Evolutionary conservation across 352 stramenopile species (phyloP).

Genomic region (Globisporangium perplexum): DNA sequence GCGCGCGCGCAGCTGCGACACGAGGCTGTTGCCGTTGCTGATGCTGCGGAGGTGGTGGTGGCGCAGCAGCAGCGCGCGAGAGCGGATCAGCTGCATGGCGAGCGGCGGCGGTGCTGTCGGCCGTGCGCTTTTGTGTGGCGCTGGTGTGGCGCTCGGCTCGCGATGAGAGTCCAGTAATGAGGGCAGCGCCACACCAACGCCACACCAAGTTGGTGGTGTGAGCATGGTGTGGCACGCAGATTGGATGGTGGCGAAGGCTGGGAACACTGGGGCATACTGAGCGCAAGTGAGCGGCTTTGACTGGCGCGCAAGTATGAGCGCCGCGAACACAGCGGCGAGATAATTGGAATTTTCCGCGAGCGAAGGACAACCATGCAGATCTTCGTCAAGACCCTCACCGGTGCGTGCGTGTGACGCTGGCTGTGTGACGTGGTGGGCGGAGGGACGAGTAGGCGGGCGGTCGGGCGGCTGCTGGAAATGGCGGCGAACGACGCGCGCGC

Average conservation of each 20-base stretch:
- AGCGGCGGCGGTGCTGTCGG: no score
- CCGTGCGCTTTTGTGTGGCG: no score
- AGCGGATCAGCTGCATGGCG: slow-evolving; percentile 1
- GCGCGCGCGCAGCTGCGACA: not conserved
- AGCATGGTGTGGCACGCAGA: not conserved
- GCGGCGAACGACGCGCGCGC: no score
- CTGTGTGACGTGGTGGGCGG: not conserved
- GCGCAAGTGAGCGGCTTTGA: not conserved
- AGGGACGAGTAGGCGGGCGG: no score
- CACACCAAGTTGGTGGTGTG: no score
- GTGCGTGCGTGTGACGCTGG: slow-evolving; percentile 4
- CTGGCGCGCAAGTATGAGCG: not conserved
- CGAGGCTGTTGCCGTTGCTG: not conserved
- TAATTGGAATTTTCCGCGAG: slow-evolving; percentile 62
- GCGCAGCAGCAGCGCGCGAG: slow-evolving; percentile 3
- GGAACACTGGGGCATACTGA: not conserved
- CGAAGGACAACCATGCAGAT: slow-evolving; percentile 57
- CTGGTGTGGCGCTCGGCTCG: no score
- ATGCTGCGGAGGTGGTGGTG: not conserved
- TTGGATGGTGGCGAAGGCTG: not conserved
- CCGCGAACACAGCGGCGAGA: slow-evolving; percentile 4
- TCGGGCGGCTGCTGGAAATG: no score
- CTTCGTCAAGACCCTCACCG: slow-evolving; percentile 38
- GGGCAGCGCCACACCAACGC: no score
- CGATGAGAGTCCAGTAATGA: no score